Percentiles rank a stretch among this genome's conserved stretches.
These are phyloP conservation scores for Dimocarpus longan DNA, from an alignment of 345 rosid genomes.

Conservation along the genomic window DNA sequence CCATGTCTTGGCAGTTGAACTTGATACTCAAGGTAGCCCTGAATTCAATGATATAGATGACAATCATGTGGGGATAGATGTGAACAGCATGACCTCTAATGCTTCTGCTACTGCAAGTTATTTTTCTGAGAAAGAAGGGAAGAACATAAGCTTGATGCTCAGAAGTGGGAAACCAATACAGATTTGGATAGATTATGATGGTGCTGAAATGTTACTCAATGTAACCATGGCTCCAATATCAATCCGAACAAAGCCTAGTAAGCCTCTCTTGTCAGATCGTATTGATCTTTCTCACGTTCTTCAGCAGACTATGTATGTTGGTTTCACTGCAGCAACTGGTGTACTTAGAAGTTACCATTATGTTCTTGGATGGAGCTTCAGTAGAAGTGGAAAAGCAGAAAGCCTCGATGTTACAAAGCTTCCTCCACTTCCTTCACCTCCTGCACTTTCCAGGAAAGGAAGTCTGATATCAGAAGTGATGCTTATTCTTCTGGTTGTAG, in stretches of 20 bases:
- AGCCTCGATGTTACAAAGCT: constrained; percentile 44
- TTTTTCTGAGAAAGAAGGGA: constrained; percentile 25
- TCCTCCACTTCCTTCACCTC: constrained; percentile 38
- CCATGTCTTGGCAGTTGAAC: constrained; percentile 52
- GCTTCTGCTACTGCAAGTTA: constrained; percentile 42
- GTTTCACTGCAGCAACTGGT: constrained; percentile 56
- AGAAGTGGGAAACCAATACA: constrained; percentile 47
- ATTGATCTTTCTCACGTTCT: constrained; percentile 45
- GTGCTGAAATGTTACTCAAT: constrained; percentile 28
- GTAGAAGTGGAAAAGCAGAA: constrained; percentile 42
- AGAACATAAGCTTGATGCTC: constrained; percentile 33
- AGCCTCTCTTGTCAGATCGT: constrained; percentile 47
- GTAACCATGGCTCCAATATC: constrained; percentile 48
- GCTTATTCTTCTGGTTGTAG: constrained; percentile 23
- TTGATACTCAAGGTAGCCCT: constrained; percentile 43
- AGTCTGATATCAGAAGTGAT: not conserved
- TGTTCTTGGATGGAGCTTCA: constrained; percentile 66
- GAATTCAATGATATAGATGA: constrained; percentile 48
- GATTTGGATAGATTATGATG: constrained; percentile 66
- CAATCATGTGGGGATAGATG: constrained; percentile 64
- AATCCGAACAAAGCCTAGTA: constrained; percentile 13
- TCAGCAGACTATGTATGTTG: constrained; percentile 37
- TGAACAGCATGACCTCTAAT: constrained; percentile 44
- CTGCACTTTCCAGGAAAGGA: constrained; percentile 19
- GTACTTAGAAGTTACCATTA: constrained; percentile 38